A percentile compares a stretch with the other conserved stretches of the same genome.
Conservation (phyloP, 495 filamentous ascomycete genomes). For the Podospora tetraspora region DNA sequence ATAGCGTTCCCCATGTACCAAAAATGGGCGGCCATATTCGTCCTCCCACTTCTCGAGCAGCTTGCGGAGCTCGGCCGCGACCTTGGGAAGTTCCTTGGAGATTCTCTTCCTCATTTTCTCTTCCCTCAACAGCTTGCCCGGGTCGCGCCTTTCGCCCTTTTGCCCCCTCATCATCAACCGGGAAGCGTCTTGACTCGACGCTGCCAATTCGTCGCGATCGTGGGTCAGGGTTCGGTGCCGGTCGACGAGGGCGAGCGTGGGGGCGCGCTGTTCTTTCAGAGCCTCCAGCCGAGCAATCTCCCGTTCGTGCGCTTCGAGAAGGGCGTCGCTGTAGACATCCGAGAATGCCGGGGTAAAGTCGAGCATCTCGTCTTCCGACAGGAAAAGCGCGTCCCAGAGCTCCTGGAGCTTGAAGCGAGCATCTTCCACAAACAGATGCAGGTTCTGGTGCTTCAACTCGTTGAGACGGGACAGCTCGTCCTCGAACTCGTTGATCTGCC, state of each 20-base stretch:
- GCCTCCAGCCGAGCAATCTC: slow-evolving; percentile 79
- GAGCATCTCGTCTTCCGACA: slow-evolving; percentile 96
- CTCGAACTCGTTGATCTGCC: slow-evolving; percentile 90
- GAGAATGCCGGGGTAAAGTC: slow-evolving; percentile 95
- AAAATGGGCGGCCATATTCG: slow-evolving; percentile 86
- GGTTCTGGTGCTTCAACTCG: slow-evolving; percentile 88
- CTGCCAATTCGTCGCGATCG: slow-evolving; percentile 80
- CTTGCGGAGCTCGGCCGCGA: slow-evolving; percentile 75
- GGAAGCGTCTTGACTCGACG: slow-evolving; percentile 88
- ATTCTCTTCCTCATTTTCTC: slow-evolving; percentile 98
- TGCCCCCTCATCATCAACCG: slow-evolving; percentile 81
- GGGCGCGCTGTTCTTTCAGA: slow-evolving; percentile 80
- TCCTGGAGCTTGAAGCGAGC: slow-evolving; percentile 83
- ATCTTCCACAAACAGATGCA: slow-evolving; percentile 94
- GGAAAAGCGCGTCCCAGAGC: slow-evolving; percentile 89
- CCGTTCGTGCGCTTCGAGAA: slow-evolving; percentile 80
- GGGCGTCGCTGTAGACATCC: slow-evolving; percentile 80
- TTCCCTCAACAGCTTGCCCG: slow-evolving; percentile 87
- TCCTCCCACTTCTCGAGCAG: slow-evolving; percentile 86
- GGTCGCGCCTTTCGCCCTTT: slow-evolving; percentile 87
- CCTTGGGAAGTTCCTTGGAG: slow-evolving; percentile 87
- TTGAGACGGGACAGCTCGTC: slow-evolving; percentile 81
- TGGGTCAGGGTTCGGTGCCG: slow-evolving; percentile 77
- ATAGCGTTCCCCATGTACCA: slow-evolving; percentile 87
- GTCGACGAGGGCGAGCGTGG: slow-evolving; percentile 75